Base-by-base conservation (phyloP, 192 early-diverging fungal species). In the Entomortierella chlamydospora region DNA sequence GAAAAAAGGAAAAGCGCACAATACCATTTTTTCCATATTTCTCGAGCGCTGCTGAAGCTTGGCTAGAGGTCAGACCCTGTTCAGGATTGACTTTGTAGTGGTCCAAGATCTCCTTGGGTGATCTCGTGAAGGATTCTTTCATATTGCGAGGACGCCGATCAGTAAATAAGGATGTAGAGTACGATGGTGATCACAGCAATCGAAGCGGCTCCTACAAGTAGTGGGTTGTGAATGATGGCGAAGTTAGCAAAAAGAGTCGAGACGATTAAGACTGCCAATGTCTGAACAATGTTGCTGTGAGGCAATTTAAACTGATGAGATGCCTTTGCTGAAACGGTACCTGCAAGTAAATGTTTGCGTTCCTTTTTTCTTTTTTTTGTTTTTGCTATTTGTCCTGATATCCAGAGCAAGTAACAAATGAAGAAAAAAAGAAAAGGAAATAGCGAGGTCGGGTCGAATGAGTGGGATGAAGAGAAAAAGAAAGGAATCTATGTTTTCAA, bases 21-120 rank as follows among this genome's bases (percentile, higher is more conserved):
- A 22, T 87, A 92, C 93, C 92, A 78, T 98, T 98, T 53, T 83
- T 86, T 56, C 96, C 96, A 68, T 91, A 90, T 76, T 89, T 84
- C 31, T 86, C 81, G 51, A 87, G 80, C 42, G 89, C 83, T 63
- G 87, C 83, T 22, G 67, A 37, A 9, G 90, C 92, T 72, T 98
- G 92, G 37, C 72, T 73, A 31, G 77, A 57, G 7, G 87, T 87
- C 64, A 98, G 83, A 11, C 96, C 96, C 37, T 85, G 82, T 4
- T 86, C 56, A 20, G 83, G 64, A 51, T 90, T 83, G 12, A 94
- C 94, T 29, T 90, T 84, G 68, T 95, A 91, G 54, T 83, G 68
- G 59, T 86, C 86, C 33, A 92, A 87, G 50, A 95, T 87, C 79
- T 91, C 90, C 62, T 88, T 81, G 10, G 88, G 76, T 30, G 84